Base-by-base conservation (phyloP, 1,284 basidiomycete genomes). In the Sanguinoderma infundibulare region DNA sequence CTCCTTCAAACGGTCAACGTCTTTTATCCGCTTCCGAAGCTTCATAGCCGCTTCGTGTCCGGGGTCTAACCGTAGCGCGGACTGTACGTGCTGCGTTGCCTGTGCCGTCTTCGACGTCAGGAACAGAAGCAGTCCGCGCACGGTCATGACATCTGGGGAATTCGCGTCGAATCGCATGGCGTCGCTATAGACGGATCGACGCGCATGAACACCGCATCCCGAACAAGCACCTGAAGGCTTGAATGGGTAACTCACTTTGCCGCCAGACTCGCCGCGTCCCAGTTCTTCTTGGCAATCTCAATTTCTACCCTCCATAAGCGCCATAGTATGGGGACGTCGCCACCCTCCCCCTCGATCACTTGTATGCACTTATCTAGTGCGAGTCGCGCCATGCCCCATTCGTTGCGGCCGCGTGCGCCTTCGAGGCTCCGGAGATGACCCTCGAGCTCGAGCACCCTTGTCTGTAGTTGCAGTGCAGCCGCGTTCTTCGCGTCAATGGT, bases 121-220 rank as follows among this genome's bases (percentile, higher is more conserved):
- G 78, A 95, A 94, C 12, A 95, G 79, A 5, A 95, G 85, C 22
- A 92, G 81, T 1, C 92, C 95, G 51, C 94, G 87, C n/a, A 91
- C 77, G 26, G 90, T 82, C n/a, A 96, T 82, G 10, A 87, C 87
- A 61, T 96, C 95, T 0, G 93, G 90, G 1, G 93, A 92, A 66
- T 86, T 89, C 5, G 87, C 78, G 55, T 89, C 84, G 50, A 86
- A 70, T 52, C 93, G 87, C 47, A 95, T 78, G 1, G 92, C 88
- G 66, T 95, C 91, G 67, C 90, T 94, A 67, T 17, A 35, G 26
- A 36, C 24, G 22, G 53, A 26, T 3, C 4, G 28, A 32, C 17
- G 14, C 14, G 32, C 20, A 17, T 35, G 42, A 46, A 22, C 36
- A 51, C 42, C 32, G 39, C 50, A 36, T 36, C 34, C 2, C 17